These are phyloP conservation scores for Fonsecaea erecta DNA, from an alignment of 2,329 filamentous ascomycete genomes.

Conservation along the genomic window DNA sequence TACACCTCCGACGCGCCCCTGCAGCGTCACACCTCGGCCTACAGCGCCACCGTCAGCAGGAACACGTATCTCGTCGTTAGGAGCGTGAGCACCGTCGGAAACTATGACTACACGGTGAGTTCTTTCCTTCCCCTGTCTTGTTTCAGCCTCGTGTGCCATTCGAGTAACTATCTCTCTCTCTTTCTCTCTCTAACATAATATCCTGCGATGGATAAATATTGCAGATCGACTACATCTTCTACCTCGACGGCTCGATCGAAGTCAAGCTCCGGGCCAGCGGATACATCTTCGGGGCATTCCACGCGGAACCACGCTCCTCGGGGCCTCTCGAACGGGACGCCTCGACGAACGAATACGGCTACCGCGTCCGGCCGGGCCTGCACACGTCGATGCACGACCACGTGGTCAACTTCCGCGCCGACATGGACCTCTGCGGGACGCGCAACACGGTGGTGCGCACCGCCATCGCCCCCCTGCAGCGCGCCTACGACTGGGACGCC, in stretches of 20 bases:
- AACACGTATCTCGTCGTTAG: constrained; percentile 51
- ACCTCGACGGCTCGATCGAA: constrained; percentile 57
- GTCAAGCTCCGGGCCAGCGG: constrained; percentile 55
- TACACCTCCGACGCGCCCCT: constrained; percentile 40
- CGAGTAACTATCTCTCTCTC: no score
- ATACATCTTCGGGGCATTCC: constrained; percentile 40
- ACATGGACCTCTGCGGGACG: constrained; percentile 44
- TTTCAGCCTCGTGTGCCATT: no score
- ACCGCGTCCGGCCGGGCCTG: constrained; percentile 43
- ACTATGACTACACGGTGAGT: constrained; percentile 56
- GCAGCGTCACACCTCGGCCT: constrained; percentile 40
- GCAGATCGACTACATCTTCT: constrained; percentile 57
- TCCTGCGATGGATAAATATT: no score
- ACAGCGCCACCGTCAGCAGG: constrained; percentile 41
- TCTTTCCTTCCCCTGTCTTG: neutral
- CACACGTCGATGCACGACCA: constrained; percentile 47
- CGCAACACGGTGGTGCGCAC: constrained; percentile 40
- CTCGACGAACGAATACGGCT: constrained; percentile 43
- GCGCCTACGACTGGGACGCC: constrained; percentile 23
- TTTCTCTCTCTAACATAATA: neutral
- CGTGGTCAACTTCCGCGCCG: constrained; percentile 46
- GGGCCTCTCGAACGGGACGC: constrained; percentile 22
- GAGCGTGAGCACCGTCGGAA: constrained; percentile 57
- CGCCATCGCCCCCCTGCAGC: constrained; percentile 19
- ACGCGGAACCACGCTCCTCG: constrained; percentile 23